A percentile compares a stretch with the other conserved stretches of the same genome.
These are phyloP conservation scores for Hibiscus trionum DNA, from an alignment of 345 rosid species.

Conservation along the genomic window DNA sequence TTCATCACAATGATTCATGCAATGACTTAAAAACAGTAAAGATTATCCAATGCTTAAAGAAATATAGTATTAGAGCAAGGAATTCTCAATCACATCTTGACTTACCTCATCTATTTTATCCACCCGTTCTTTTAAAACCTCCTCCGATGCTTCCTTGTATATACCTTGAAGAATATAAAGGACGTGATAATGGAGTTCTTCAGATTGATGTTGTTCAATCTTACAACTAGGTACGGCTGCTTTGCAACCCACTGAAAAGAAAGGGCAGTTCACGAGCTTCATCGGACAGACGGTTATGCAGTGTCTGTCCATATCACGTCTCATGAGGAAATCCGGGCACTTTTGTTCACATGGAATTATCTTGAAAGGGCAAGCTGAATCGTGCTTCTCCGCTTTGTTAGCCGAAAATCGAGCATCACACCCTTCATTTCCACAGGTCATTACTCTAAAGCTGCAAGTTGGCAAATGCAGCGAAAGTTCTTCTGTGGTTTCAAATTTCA, in stretches of 20 bases:
- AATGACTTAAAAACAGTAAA: neutral
- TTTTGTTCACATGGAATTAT: conserved; percentile 75
- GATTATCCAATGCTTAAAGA: neutral
- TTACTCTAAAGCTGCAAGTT: conserved; percentile 52
- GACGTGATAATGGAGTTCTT: conserved; percentile 49
- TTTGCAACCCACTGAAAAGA: conserved; percentile 67
- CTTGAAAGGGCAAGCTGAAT: conserved; percentile 69
- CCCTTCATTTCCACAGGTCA: conserved; percentile 64
- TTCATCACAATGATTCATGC: neutral
- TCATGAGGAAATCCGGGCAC: conserved; percentile 58
- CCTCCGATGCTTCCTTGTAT: conserved; percentile 45
- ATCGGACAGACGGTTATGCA: conserved; percentile 86
- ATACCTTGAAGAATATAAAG: conserved; percentile 46
- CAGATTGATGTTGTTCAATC: conserved; percentile 49
- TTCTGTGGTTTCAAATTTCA: conserved; percentile 44
- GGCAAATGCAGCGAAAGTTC: conserved; percentile 42
- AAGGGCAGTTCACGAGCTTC: conserved; percentile 83
- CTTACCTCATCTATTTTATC: conserved; percentile 57
- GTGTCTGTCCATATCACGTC: conserved; percentile 87
- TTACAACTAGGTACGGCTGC: conserved; percentile 42
- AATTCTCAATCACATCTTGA: neutral
- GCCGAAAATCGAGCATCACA: conserved; percentile 49
- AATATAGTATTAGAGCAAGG: neutral
- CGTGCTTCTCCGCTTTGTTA: conserved; percentile 55
- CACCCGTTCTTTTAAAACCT: conserved; percentile 42